Evolutionary conservation across 2,329 filamentous ascomycete genomes (phyloP).

Genomic region (Arthrinium phaeospermum): DNA sequence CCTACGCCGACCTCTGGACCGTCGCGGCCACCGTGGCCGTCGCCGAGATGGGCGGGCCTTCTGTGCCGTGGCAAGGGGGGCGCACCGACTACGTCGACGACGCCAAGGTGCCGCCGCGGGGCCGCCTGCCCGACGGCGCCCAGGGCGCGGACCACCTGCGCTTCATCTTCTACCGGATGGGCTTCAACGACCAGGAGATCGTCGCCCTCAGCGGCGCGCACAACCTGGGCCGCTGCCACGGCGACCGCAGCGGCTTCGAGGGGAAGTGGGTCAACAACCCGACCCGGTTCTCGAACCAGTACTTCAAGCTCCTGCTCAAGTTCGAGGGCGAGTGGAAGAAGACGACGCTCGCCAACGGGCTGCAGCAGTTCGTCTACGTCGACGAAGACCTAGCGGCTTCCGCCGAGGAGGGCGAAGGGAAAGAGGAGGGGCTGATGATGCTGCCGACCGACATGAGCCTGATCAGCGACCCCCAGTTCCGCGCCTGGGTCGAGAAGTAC

Average conservation of each 20-base stretch:
- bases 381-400: conserved; percentile 64
- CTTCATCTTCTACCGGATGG: conserved; percentile 92
- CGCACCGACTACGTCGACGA: conserved; percentile 68
- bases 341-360: conserved; percentile 35
- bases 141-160: conserved; percentile 83
- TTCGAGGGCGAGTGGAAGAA: conserved; percentile 37
- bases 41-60: conserved; percentile 64
- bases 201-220: conserved; percentile 87
- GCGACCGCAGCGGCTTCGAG: conserved; percentile 40
- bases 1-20: conserved; percentile 70
- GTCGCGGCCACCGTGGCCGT: conserved; percentile 65
- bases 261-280: conserved; percentile 45
- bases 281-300: conserved; percentile 45
- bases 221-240: conserved; percentile 76
- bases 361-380: conserved; percentile 61
- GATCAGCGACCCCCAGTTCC: conserved; percentile 57
- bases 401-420: conserved; percentile 54
- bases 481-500: conserved; percentile 62
- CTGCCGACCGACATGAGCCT: conserved; percentile 68
- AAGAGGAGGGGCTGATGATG: conserved; percentile 67
- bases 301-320: conserved; percentile 40
- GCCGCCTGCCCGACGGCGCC: conserved; percentile 74
- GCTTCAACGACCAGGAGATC: conserved; percentile 94
- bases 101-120: conserved; percentile 61
- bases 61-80: conserved; percentile 61